Evolutionary conservation across 768 basidiomycete species (phyloP).

Genomic region (Albatrellus ellisii): DNA sequence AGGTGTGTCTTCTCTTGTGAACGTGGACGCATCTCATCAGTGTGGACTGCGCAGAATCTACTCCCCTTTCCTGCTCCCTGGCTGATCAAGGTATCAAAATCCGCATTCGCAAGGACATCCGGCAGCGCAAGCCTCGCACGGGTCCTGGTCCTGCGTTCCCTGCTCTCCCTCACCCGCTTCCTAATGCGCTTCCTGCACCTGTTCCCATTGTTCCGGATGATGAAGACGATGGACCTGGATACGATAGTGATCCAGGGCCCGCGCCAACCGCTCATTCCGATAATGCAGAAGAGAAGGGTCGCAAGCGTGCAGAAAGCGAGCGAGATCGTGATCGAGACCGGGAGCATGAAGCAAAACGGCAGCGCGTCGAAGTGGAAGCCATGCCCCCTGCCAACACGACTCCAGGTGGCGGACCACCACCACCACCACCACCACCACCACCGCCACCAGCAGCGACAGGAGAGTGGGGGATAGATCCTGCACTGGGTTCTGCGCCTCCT

Average conservation of each 20-base stretch:
- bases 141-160: slow-evolving; percentile 10
- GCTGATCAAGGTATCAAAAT: slow-evolving; percentile 97
- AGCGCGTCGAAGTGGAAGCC: slow-evolving; percentile 10
- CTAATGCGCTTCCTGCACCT: not conserved
- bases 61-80: slow-evolving; percentile 75
- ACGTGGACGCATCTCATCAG: slow-evolving; percentile 1
- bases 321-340: slow-evolving; percentile 10
- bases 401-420: no score
- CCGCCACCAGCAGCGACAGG: slow-evolving; percentile 6
- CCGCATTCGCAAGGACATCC: slow-evolving; percentile 83
- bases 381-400: not conserved
- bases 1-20: slow-evolving; percentile 33
- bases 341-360: slow-evolving; percentile 10
- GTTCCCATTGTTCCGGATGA: slow-evolving; percentile 6
- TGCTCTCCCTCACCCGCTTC: slow-evolving; percentile 5
- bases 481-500: slow-evolving; percentile 6
- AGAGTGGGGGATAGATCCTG: slow-evolving; percentile 13
- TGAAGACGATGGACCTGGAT: slow-evolving; percentile 7
- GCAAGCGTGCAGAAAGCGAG: slow-evolving; percentile 12
- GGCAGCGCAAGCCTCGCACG: slow-evolving; percentile 53
- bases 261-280: slow-evolving; percentile 10
- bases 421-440: slow-evolving; percentile 2
- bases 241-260: slow-evolving; percentile 9
- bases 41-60: slow-evolving; percentile 48
- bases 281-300: slow-evolving; percentile 5